These are phyloP conservation scores for Skeletonema costatum DNA, from an alignment of 108 stramenopile species.

Conservation along the genomic window DNA sequence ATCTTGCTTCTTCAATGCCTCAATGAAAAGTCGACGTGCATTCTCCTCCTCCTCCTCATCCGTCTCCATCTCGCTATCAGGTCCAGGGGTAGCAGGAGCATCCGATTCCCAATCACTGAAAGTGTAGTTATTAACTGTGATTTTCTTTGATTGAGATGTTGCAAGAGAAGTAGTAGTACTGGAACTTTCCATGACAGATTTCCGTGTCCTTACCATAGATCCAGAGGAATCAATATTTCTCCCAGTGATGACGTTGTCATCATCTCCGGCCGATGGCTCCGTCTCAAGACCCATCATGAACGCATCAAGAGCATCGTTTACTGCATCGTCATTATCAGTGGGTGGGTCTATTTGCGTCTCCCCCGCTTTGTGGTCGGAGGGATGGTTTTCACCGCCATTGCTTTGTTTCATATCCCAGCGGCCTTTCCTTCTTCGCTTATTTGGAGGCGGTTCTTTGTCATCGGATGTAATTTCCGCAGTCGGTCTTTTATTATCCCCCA, in stretches of 20 bases:
- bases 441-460: conserved; percentile 23
- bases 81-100: conserved; percentile 36
- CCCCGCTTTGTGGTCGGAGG: not conserved
- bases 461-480: conserved; percentile 5
- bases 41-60: conserved; percentile 83
- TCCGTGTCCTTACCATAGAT: conserved; percentile 29
- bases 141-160: conserved; percentile 18
- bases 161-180: conserved; percentile 8
- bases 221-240: conserved; percentile 37
- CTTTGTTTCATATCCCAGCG: conserved; percentile 59
- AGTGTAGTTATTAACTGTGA: conserved; percentile 46
- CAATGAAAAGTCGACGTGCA: conserved; percentile 81
- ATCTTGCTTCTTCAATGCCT: conserved; percentile 69
- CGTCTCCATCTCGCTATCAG: conserved; percentile 41
- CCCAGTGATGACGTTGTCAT: conserved; percentile 28
- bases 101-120: conserved; percentile 78
- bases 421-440: conserved; percentile 56
- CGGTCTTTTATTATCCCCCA: conserved; percentile 21
- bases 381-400: conserved; percentile 3
- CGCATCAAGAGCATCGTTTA: conserved; percentile 75
- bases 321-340: conserved; percentile 17
- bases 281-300: conserved; percentile 87
- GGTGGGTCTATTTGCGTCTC: not conserved
- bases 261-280: conserved; percentile 63
- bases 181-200: conserved; percentile 9